Evolutionary conservation across 108 stramenopile species (phyloP).

Genomic region (Cyclotella atomus): DNA sequence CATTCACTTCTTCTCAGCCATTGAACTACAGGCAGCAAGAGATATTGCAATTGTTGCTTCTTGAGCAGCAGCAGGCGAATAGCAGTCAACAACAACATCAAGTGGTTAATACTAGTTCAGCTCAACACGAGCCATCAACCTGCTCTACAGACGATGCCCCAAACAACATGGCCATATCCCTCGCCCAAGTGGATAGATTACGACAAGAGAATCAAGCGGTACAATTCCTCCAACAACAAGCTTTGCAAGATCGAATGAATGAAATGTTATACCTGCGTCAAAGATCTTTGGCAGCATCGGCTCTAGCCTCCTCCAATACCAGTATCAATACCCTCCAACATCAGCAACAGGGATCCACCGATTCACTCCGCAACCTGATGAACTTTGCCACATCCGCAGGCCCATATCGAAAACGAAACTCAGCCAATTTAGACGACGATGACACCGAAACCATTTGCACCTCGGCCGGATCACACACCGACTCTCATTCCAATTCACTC

Average conservation of each 20-base stretch:
- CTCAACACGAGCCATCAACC: neutral
- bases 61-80: neutral
- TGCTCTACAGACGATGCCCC: neutral
- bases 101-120: no score
- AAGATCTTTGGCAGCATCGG: neutral
- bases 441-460: constrained; percentile 4
- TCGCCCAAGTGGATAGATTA: constrained; percentile 28
- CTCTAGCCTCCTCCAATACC: neutral
- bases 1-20: neutral
- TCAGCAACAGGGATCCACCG: no score
- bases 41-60: neutral
- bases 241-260: constrained; percentile 23
- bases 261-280: constrained; percentile 15
- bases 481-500: neutral
- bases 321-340: neutral
- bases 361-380: neutral
- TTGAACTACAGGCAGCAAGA: constrained; percentile 3
- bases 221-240: constrained; percentile 21
- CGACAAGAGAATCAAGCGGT: constrained; percentile 29
- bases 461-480: neutral
- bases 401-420: constrained; percentile 1
- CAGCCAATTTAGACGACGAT: neutral
- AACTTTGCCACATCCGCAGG: neutral
- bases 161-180: constrained; percentile 7
- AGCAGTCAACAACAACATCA: neutral